Evolutionary conservation across 345 rosid species (phyloP).

Genomic region (Ceriops tagal): DNA sequence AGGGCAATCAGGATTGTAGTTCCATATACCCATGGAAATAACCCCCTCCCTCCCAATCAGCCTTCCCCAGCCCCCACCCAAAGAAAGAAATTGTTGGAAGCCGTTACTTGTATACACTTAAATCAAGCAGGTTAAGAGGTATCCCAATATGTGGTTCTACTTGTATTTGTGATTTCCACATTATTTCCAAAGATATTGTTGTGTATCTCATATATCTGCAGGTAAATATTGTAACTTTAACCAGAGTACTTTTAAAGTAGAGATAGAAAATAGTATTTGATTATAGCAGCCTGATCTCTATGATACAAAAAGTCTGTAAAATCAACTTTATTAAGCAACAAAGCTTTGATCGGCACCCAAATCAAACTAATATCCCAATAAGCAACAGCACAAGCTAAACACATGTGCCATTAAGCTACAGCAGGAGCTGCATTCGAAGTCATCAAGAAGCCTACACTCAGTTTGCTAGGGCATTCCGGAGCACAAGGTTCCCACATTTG

Average conservation of each 20-base stretch:
- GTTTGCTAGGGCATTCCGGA: too few species aligned
- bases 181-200: conserved; percentile 83
- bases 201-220: conserved; percentile 80
- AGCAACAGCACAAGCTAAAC: neutral
- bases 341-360: neutral
- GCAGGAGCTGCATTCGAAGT: neutral
- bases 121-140: conserved; percentile 94
- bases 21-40: neutral
- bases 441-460: too few species aligned
- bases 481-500: too few species aligned
- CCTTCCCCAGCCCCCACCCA: conserved; percentile 4
- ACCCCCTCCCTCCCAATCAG: neutral
- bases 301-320: neutral
- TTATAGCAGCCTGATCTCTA: neutral
- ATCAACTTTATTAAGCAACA: neutral
- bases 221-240: conserved; percentile 14
- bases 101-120: conserved; percentile 84
- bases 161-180: conserved; percentile 77
- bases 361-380: too few species aligned
- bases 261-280: conserved; percentile 11
- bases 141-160: conserved; percentile 98
- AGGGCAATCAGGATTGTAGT: conserved; percentile 13
- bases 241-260: neutral
- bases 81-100: conserved; percentile 9
- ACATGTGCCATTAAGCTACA: neutral